phyloP scores from a whole-genome alignment of 2,329 filamentous ascomycete species.

The Ophiocordyceps sinensis region DNA sequence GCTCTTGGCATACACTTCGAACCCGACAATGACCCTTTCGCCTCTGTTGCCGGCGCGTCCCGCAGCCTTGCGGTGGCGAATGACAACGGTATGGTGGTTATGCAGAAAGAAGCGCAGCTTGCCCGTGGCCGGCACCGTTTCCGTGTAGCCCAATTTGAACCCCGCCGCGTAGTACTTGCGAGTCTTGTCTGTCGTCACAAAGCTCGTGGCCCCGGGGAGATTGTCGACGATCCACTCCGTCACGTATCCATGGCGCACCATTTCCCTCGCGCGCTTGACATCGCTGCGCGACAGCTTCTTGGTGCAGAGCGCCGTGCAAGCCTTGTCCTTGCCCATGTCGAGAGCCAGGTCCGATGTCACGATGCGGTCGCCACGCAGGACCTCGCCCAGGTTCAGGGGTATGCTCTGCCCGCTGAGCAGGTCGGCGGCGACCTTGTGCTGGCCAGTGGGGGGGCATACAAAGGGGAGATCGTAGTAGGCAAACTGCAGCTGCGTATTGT shows the following conservation, averaged over 20 bases:
- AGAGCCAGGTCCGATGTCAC: conserved; percentile 73
- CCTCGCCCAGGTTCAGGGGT: conserved; percentile 72
- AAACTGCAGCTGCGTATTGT: conserved; percentile 81
- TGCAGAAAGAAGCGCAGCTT: conserved; percentile 61
- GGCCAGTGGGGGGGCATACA: conserved; percentile 65
- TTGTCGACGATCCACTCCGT: conserved; percentile 92
- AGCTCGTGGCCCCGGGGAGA: conserved; percentile 74
- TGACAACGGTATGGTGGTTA: conserved; percentile 77
- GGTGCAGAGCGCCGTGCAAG: conserved; percentile 60
- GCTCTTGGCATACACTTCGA: conserved; percentile 83
- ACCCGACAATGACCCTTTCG: conserved; percentile 71
- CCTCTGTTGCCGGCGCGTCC: conserved; percentile 54
- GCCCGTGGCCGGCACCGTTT: conserved; percentile 43
- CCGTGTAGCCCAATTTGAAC: conserved; percentile 74
- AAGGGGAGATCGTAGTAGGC: conserved; percentile 82
- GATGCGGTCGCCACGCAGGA: conserved; percentile 76
- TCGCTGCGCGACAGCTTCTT: conserved; percentile 49
- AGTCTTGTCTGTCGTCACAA: conserved; percentile 72
- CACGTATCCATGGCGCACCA: conserved; percentile 71
- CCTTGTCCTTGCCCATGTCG: conserved; percentile 58
- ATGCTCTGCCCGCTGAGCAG: conserved; percentile 65
- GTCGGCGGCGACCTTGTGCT: conserved; percentile 47
- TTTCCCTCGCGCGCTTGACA: conserved; percentile 51
- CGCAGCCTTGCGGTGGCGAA: conserved; percentile 60
- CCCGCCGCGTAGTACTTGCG: conserved; percentile 81